Conservation (phyloP, 805 yeast species). For the Groenewaldozyma tartarivorans region DNA sequence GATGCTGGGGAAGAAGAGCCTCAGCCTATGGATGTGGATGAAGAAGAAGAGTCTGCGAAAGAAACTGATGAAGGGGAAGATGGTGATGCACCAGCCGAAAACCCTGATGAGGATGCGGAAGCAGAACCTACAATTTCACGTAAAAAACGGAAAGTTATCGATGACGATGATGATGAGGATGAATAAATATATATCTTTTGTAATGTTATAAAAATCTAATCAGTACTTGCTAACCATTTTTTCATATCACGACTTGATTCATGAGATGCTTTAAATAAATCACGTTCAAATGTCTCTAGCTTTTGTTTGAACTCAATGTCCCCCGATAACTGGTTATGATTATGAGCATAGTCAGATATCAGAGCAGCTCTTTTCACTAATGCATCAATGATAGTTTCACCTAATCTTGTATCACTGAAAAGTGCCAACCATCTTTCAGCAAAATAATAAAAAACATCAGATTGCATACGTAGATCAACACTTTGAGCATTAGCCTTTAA, state of each 20-base stretch:
- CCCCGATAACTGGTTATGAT: conserved; percentile 35
- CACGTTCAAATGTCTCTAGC: conserved; percentile 66
- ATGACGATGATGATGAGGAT: conserved; percentile 23
- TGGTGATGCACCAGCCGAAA: conserved; percentile 3
- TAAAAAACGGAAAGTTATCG: conserved; percentile 12
- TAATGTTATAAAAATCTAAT: conserved; percentile 6
- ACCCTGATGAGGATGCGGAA: no score
- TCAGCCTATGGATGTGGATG: conserved; percentile 2
- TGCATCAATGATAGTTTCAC: conserved; percentile 42
- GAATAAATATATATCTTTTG: conserved; percentile 16
- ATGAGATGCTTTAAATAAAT: conserved; percentile 18
- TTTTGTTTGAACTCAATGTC: conserved; percentile 48
- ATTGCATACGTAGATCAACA: conserved; percentile 58
- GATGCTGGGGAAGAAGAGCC: conserved; percentile 9
- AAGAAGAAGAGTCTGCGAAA: conserved; percentile 22
- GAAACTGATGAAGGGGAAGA: conserved; percentile 13
- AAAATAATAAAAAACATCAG: conserved; percentile 58
- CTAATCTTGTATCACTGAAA: conserved; percentile 56
- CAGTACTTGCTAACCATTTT: conserved; percentile 30
- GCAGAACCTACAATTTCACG: conserved; percentile 16
- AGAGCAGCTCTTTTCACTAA: conserved; percentile 57
- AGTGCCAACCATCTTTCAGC: conserved; percentile 71
- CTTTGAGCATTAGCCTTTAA: conserved; percentile 60
- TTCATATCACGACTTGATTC: conserved; percentile 31
- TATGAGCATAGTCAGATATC: conserved; percentile 61